These are phyloP conservation scores for Phanerochaete sordida DNA, from an alignment of 768 basidiomycete genomes.

Conservation along the genomic window DNA sequence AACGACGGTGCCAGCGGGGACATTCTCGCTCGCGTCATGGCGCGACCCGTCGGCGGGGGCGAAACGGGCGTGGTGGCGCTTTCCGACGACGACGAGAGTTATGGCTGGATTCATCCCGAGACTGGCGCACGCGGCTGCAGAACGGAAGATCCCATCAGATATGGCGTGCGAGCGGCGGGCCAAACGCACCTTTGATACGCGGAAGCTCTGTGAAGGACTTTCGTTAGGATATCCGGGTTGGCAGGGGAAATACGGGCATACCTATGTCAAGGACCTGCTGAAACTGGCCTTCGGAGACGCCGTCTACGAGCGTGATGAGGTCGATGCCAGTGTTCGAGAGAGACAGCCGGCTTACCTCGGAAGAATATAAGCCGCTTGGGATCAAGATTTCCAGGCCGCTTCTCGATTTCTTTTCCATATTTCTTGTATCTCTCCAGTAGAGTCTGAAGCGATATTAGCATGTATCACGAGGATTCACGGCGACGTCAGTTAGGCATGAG, in stretches of 20 bases:
- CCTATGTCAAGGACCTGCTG: constrained; percentile 48
- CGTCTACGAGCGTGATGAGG: constrained; percentile 30
- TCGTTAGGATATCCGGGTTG: background rate
- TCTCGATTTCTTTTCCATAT: constrained; percentile 56
- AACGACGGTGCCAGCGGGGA: constrained; percentile 74
- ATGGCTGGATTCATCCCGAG: constrained; percentile 60
- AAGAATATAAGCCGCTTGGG: constrained; percentile 77
- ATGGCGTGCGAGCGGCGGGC: background rate
- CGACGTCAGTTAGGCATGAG: too few species aligned
- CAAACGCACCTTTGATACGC: background rate
- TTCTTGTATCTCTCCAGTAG: constrained; percentile 53
- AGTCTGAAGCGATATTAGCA: constrained; percentile 32
- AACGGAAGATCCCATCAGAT: too few species aligned
- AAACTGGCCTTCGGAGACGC: constrained; percentile 56
- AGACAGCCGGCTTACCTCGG: constrained; percentile 37
- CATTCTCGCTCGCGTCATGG: constrained; percentile 65
- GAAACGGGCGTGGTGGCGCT: constrained; percentile 67
- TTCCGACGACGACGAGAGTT: constrained; percentile 78
- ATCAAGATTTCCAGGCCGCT: constrained; percentile 34
- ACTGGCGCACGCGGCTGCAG: constrained; percentile 51
- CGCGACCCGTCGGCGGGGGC: constrained; percentile 44
- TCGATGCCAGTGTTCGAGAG: too few species aligned
- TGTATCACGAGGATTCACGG: background rate
- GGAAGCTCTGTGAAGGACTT: background rate
- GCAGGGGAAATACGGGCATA: constrained; percentile 29